Conservation (phyloP, 331 rosid species). For the Quercus lobata region DNA sequence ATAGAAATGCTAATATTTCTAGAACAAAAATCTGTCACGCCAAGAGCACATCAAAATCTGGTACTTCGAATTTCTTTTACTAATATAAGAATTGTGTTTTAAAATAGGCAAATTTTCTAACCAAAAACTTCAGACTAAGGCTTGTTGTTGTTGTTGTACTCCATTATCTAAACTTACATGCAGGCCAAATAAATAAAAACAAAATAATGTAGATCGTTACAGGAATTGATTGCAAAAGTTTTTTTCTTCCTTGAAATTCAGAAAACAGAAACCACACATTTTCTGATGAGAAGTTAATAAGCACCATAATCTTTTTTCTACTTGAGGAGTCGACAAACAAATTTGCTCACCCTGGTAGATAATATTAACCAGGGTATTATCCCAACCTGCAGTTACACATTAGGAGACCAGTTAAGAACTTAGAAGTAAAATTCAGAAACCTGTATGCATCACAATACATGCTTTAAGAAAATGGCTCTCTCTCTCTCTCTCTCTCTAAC, state of each 20-base stretch:
- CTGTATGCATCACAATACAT: not conserved
- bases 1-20: too few species aligned
- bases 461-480: not conserved
- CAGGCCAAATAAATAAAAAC: not conserved
- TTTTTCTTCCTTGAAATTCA: constrained; percentile 3
- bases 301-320: constrained; percentile 23
- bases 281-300: constrained; percentile 8
- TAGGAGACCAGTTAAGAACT: not conserved
- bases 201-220: not conserved
- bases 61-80: too few species aligned
- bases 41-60: too few species aligned
- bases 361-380: constrained; percentile 81
- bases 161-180: not conserved
- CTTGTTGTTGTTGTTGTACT: not conserved
- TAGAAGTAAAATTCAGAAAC: constrained; percentile 1
- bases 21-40: too few species aligned
- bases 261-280: not conserved
- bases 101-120: not conserved
- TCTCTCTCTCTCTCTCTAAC: not conserved
- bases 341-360: constrained; percentile 73
- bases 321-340: constrained; percentile 39
- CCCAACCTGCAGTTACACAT: constrained; percentile 68
- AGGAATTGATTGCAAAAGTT: not conserved
- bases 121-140: not conserved
- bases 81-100: not conserved